Evolutionary conservation across 2,329 filamentous ascomycete genomes (phyloP).

Genomic region (Zymoseptoria tritici): DNA sequence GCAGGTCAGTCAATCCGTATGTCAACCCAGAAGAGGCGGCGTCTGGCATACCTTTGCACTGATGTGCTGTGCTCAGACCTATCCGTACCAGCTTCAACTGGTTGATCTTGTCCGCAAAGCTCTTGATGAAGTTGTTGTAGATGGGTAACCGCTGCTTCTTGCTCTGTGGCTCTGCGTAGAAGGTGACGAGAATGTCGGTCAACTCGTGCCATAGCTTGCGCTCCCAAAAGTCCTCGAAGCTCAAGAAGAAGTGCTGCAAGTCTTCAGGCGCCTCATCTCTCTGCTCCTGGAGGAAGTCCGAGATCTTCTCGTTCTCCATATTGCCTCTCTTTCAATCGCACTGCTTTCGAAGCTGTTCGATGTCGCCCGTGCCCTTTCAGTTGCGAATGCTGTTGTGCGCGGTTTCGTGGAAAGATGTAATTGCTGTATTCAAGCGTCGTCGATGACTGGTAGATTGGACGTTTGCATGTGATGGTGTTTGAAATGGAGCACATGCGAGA

Average conservation of each 20-base stretch:
- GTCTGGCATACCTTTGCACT: constrained; percentile 61
- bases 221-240: constrained; percentile 96
- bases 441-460: not conserved
- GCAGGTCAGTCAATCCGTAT: not conserved
- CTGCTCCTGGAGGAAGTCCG: constrained; percentile 86
- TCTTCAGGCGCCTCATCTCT: constrained; percentile 81
- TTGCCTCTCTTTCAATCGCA: constrained; percentile 1
- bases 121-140: constrained; percentile 91
- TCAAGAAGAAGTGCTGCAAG: constrained; percentile 77
- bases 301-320: constrained; percentile 83
- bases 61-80: constrained; percentile 75
- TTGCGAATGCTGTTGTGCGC: not conserved
- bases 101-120: constrained; percentile 98
- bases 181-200: constrained; percentile 77
- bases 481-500: not conserved
- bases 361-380: not conserved
- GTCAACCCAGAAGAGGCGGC: not conserved
- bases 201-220: constrained; percentile 99
- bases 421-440: not conserved
- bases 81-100: constrained; percentile 93
- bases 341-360: not conserved
- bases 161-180: constrained; percentile 78
- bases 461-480: not conserved
- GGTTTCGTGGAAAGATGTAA: not conserved
- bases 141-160: constrained; percentile 77